These are phyloP conservation scores for Kodamaea sp. DNA, from an alignment of 1,139 yeast genomes.

Conservation along the genomic window DNA sequence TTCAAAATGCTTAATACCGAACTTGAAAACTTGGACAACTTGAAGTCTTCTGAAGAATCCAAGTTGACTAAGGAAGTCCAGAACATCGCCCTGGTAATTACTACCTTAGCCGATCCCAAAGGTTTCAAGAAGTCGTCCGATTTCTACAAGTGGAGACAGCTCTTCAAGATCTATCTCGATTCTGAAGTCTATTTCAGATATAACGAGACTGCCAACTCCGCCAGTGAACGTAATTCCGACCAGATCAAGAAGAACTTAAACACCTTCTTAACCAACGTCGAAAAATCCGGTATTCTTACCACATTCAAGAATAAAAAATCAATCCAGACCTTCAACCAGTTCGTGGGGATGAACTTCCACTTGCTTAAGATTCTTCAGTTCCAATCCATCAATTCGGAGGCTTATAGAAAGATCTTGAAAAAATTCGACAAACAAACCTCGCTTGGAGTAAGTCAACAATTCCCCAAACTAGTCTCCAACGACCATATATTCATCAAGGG, in stretches of 20 bases:
- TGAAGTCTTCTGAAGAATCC: constrained; percentile 47
- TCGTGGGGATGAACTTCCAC: constrained; percentile 54
- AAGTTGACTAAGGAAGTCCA: constrained; percentile 47
- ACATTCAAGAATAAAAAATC: constrained; percentile 54
- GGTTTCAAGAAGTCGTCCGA: constrained; percentile 46
- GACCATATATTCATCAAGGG: constrained; percentile 50
- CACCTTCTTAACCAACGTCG: constrained; percentile 46
- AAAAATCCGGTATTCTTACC: constrained; percentile 39
- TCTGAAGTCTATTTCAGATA: constrained; percentile 65
- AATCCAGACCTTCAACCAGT: constrained; percentile 47
- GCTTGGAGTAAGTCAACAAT: constrained; percentile 47
- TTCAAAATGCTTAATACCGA: constrained; percentile 61
- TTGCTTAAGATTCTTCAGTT: constrained; percentile 60
- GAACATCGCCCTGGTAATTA: constrained; percentile 40
- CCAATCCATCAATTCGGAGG: constrained; percentile 62
- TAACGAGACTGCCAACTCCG: constrained; percentile 42
- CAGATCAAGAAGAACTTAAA: constrained; percentile 43
- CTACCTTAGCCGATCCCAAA: constrained; percentile 40
- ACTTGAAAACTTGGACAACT: constrained; percentile 48
- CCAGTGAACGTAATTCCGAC: constrained; percentile 41
- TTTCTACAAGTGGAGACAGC: constrained; percentile 69
- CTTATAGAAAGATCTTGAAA: constrained; percentile 66
- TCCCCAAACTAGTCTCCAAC: constrained; percentile 47
- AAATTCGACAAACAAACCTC: constrained; percentile 75
- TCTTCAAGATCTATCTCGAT: constrained; percentile 65